Evolutionary conservation across 176 grass and related monocot genomes (phyloP).

Genomic region (Zoysia japonica): DNA sequence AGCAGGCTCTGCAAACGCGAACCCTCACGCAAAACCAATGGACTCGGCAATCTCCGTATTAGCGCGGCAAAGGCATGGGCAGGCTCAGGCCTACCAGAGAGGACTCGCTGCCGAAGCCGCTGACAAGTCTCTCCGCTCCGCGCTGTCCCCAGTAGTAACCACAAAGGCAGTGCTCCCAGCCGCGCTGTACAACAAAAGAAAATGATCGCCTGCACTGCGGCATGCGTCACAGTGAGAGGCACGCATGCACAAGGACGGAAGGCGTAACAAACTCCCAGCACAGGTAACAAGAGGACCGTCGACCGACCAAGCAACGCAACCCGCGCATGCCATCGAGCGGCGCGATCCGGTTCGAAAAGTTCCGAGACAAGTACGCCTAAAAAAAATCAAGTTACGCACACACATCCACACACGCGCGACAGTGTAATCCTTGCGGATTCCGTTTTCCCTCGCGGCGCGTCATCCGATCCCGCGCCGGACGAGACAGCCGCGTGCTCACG

Average conservation of each 20-base stretch:
- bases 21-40: background rate
- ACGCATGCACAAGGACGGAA: background rate
- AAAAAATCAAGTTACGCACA: conserved; percentile 5
- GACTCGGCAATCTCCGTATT: background rate
- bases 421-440: conserved; percentile 46
- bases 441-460: background rate
- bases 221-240: background rate
- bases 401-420: conserved; percentile 21
- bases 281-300: background rate
- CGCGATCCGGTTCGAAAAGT: conserved; percentile 24
- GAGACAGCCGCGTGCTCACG: conserved; percentile 5
- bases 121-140: conserved; percentile 24
- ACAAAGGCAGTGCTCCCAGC: background rate
- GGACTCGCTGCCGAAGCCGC: conserved; percentile 33
- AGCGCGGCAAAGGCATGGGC: background rate
- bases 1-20: background rate
- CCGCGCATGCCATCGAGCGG: conserved; percentile 33
- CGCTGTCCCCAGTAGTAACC: conserved; percentile 32
- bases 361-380: background rate
- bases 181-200: conserved; percentile 25
- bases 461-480: background rate
- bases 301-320: background rate
- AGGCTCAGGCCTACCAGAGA: background rate
- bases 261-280: background rate
- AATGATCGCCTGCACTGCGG: conserved; percentile 18